Evolutionary conservation across 345 rosid species (phyloP), one percentile per base, ranked within the genome.

Genomic region (Citrus mangshanensis): DNA sequence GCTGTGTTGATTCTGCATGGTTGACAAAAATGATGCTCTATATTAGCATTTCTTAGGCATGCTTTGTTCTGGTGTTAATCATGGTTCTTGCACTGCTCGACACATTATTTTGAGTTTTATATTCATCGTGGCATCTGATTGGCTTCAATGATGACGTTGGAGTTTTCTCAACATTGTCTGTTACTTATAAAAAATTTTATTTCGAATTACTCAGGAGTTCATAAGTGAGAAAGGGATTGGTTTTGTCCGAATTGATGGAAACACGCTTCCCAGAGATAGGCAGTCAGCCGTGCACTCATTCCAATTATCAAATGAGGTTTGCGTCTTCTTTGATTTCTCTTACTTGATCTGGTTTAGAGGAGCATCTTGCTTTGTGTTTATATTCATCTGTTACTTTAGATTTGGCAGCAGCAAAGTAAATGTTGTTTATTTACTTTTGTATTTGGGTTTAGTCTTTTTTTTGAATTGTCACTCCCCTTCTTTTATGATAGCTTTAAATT

Each of bases 231-330:
- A 92, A 87, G 92, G 88, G 83, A 83, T 95, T 75, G 81, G 83
- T 76, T 95, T 95, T 79, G 89, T 93, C 59, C 98, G 98, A 76
- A 95, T 95, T 82, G 99, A 95, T 92, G 99, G 99, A 83, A 92
- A 74, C 63, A 92, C 99, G 7, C 90, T 91, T 65, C 81, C 99
- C 51, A 90, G 87, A 88, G 98, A 95, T 80, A 89, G 99, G 84
- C 96, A 95, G 80, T 82, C 88, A 77, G 99, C 98, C 81, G 98
- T 95, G 66, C 78, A 74, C 68, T 87, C 90, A 70, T 95, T 93
- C 80, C 88, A 87, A 82, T 88, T 89, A 79, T 89, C 92, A 64
- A 86, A 86, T 79, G 88, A 89, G 93, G 99, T 80, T 76, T 54
- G 85, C 78, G 35, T 77, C 58, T 60, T 34, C 16, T 66, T 13